phyloP scores from a whole-genome alignment of 805 yeast genomes.

The Ogataea henricii region DNA sequence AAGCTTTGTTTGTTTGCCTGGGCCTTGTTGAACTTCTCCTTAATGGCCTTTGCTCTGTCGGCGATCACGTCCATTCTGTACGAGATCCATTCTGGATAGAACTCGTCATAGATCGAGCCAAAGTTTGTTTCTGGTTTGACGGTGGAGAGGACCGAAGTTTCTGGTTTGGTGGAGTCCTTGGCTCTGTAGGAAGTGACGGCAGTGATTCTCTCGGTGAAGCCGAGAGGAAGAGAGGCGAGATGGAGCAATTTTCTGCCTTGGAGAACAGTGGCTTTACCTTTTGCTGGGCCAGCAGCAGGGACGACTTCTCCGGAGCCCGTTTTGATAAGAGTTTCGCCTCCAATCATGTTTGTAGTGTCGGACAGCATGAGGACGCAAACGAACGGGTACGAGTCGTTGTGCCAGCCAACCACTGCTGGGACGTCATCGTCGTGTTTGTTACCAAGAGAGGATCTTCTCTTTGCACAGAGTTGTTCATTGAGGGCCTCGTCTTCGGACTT shows the following conservation, averaged over 20 bases:
- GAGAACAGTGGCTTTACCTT: slow-evolving; percentile 51
- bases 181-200: slow-evolving; percentile 46
- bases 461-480: slow-evolving; percentile 29
- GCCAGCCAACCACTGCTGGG: slow-evolving; percentile 65
- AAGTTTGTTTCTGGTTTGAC: slow-evolving; percentile 42
- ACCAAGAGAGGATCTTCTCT: slow-evolving; percentile 29
- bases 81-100: slow-evolving; percentile 42
- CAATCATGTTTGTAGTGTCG: slow-evolving; percentile 58
- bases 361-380: slow-evolving; percentile 66
- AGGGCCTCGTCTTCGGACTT: slow-evolving; percentile 40
- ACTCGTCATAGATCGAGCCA: slow-evolving; percentile 40
- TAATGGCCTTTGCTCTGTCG: slow-evolving; percentile 36
- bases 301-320: slow-evolving; percentile 43
- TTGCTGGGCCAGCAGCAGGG: slow-evolving; percentile 43
- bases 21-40: slow-evolving; percentile 26
- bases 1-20: slow-evolving; percentile 33
- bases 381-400: slow-evolving; percentile 62
- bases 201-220: slow-evolving; percentile 44
- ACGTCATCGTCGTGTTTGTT: slow-evolving; percentile 37
- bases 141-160: slow-evolving; percentile 42
- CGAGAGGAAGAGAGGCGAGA: slow-evolving; percentile 48
- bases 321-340: slow-evolving; percentile 59
- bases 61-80: slow-evolving; percentile 39
- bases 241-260: slow-evolving; percentile 51
- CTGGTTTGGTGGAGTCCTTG: slow-evolving; percentile 38